Evolutionary conservation across 2,329 filamentous ascomycete genomes (phyloP).

Genomic region (Dactylellina sp.): DNA sequence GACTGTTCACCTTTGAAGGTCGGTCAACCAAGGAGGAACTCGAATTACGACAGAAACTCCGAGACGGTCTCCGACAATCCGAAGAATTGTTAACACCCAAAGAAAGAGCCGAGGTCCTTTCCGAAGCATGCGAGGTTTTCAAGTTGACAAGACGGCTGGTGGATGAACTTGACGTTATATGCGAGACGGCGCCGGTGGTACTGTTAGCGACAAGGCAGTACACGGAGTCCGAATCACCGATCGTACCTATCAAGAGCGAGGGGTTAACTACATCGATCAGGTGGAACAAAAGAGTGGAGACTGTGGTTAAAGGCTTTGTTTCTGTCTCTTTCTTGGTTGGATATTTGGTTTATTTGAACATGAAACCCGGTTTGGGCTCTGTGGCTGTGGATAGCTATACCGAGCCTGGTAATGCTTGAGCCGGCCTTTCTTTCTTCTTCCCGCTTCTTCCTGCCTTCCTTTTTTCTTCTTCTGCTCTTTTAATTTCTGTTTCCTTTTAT

Average conservation of each 20-base stretch:
- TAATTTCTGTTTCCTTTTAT: background rate
- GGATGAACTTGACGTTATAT: slow-evolving; percentile 47
- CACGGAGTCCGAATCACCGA: slow-evolving; percentile 46
- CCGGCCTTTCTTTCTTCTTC: background rate
- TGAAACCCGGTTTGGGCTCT: slow-evolving; percentile 2
- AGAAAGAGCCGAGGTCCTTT: slow-evolving; percentile 38
- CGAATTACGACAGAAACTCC: slow-evolving; percentile 43
- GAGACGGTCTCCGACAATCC: slow-evolving; percentile 38
- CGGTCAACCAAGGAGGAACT: slow-evolving; percentile 49
- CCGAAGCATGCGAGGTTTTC: slow-evolving; percentile 50
- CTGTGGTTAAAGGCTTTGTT: slow-evolving; percentile 30
- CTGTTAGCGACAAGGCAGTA: slow-evolving; percentile 51
- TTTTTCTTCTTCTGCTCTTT: background rate
- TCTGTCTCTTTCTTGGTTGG: slow-evolving; percentile 33
- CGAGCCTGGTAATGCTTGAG: slow-evolving; percentile 18
- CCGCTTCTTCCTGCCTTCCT: background rate
- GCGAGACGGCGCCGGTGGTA: slow-evolving; percentile 33
- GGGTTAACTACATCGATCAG: background rate
- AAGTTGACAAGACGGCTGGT: slow-evolving; percentile 46
- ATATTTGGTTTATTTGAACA: slow-evolving; percentile 33
- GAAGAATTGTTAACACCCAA: slow-evolving; percentile 47
- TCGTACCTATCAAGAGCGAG: slow-evolving; percentile 1
- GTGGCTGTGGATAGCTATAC: slow-evolving; percentile 7
- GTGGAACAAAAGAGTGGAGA: slow-evolving; percentile 40
- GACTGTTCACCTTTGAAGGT: slow-evolving; percentile 48